A percentile compares a stretch with the other conserved stretches of the same genome.
phyloP scores from a whole-genome alignment of 1,284 basidiomycete species.

The Fomitiporia mediterranea region DNA sequence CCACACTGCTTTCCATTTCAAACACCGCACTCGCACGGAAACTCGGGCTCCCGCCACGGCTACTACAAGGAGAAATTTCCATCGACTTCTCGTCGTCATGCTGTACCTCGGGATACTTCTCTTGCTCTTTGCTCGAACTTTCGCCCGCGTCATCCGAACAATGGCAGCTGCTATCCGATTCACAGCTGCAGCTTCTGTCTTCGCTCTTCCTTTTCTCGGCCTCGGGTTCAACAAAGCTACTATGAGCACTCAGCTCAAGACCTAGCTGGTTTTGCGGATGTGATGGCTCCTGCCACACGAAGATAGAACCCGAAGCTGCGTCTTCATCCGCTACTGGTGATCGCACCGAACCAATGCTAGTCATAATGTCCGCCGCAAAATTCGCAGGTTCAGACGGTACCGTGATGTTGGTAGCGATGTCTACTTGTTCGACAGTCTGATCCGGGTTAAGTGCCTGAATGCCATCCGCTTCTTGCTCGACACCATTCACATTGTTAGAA shows the following conservation, averaged over 20 bases:
- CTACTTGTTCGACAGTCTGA: not conserved
- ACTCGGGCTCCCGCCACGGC: not conserved
- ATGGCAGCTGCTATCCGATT: not conserved
- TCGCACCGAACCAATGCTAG: not conserved
- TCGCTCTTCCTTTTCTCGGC: not conserved
- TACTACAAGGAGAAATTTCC: slow-evolving; percentile 14
- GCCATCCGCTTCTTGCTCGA: not conserved
- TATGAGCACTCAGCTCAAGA: slow-evolving; percentile 1
- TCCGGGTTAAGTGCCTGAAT: not conserved
- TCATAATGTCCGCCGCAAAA: no score
- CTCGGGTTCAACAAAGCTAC: not conserved
- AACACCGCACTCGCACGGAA: not conserved
- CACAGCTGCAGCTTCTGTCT: not conserved
- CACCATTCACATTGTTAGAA: not conserved
- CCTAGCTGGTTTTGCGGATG: slow-evolving; percentile 18
- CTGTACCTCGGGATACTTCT: not conserved
- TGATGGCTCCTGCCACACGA: slow-evolving; percentile 11
- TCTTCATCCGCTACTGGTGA: not conserved
- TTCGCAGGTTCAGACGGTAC: not conserved
- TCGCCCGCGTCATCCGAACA: not conserved
- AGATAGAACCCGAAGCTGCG: not conserved
- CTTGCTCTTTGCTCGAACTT: not conserved
- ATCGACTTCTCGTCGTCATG: slow-evolving; percentile 10
- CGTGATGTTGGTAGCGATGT: not conserved
- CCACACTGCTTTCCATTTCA: not conserved